Conservation (phyloP, 2,329 filamentous ascomycete species). For the Talaromyces atroroseus region DNA sequence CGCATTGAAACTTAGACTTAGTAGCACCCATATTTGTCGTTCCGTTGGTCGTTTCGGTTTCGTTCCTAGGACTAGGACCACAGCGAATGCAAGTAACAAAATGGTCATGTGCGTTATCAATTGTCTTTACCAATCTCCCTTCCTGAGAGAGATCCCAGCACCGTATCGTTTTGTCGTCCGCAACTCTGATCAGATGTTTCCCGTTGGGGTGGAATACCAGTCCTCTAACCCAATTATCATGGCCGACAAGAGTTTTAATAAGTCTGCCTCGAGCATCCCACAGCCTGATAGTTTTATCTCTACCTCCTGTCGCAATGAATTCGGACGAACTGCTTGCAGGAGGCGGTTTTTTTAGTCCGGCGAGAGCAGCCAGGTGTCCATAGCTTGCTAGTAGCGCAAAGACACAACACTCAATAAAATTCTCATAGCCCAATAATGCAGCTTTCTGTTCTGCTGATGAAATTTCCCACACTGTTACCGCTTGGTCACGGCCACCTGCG, state of each 20-base stretch:
- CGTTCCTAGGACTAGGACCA: slow-evolving; percentile 70
- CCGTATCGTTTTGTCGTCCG: slow-evolving; percentile 84
- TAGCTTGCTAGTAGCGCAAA: slow-evolving; percentile 78
- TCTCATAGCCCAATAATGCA: slow-evolving; percentile 78
- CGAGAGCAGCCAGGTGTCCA: slow-evolving; percentile 65
- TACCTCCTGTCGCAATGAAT: slow-evolving; percentile 79
- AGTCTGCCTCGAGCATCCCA: slow-evolving; percentile 82
- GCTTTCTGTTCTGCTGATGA: slow-evolving; percentile 68
- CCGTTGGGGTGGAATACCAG: slow-evolving; percentile 87
- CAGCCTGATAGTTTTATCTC: slow-evolving; percentile 85
- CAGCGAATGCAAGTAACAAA: slow-evolving; percentile 84
- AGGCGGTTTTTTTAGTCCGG: slow-evolving; percentile 78
- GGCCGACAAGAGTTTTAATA: slow-evolving; percentile 76
- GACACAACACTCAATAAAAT: slow-evolving; percentile 77
- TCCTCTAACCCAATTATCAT: slow-evolving; percentile 90
- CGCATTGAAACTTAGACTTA: slow-evolving; percentile 63
- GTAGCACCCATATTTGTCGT: slow-evolving; percentile 49
- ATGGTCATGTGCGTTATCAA: slow-evolving; percentile 73
- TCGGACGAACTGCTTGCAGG: slow-evolving; percentile 69
- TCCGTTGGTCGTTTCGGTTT: slow-evolving; percentile 24
- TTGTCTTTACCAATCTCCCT: slow-evolving; percentile 77
- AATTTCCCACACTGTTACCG: slow-evolving; percentile 78
- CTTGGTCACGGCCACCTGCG: slow-evolving; percentile 76
- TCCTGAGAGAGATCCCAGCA: slow-evolving; percentile 93
- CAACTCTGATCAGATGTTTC: slow-evolving; percentile 78